These are phyloP conservation scores for Xylaria nigripes DNA, from an alignment of 495 filamentous ascomycete genomes.

Conservation along the genomic window DNA sequence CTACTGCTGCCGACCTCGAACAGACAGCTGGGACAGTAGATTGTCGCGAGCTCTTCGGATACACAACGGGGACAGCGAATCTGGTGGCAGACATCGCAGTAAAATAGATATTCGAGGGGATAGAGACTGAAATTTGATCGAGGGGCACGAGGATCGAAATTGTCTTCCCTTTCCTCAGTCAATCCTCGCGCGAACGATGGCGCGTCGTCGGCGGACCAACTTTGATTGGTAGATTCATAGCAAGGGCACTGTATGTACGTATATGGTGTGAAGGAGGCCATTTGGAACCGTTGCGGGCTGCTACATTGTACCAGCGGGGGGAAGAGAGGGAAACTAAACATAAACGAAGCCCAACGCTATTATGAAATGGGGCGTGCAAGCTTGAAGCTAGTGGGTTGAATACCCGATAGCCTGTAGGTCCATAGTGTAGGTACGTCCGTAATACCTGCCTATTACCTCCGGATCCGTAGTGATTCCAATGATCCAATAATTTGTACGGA, in stretches of 20 bases:
- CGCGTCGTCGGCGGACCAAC: slow-evolving; percentile 35
- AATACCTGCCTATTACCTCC: too few relatives aligned
- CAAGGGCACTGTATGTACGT: slow-evolving; percentile 91
- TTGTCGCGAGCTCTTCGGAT: slow-evolving; percentile 83
- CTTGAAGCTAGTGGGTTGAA: neutral
- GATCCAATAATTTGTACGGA: too few relatives aligned
- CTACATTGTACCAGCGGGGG: slow-evolving; percentile 21
- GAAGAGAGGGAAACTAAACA: neutral
- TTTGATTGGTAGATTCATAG: slow-evolving; percentile 47
- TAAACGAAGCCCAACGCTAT: neutral
- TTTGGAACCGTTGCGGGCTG: slow-evolving; percentile 29
- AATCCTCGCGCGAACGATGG: slow-evolving; percentile 27
- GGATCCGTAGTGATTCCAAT: too few relatives aligned
- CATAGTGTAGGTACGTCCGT: too few relatives aligned
- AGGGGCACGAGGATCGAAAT: slow-evolving; percentile 77
- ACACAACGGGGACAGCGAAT: slow-evolving; percentile 90
- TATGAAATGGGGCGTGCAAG: neutral
- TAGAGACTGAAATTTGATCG: slow-evolving; percentile 85
- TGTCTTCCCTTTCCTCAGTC: slow-evolving; percentile 64
- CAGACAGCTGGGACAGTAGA: slow-evolving; percentile 91
- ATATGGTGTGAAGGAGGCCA: slow-evolving; percentile 77
- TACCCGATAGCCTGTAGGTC: too few relatives aligned
- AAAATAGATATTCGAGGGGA: slow-evolving; percentile 87
- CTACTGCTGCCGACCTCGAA: slow-evolving; percentile 90
- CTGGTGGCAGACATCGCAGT: slow-evolving; percentile 93